phyloP scores from a whole-genome alignment of 208 protist species.

The Leishmania amazonensis region DNA sequence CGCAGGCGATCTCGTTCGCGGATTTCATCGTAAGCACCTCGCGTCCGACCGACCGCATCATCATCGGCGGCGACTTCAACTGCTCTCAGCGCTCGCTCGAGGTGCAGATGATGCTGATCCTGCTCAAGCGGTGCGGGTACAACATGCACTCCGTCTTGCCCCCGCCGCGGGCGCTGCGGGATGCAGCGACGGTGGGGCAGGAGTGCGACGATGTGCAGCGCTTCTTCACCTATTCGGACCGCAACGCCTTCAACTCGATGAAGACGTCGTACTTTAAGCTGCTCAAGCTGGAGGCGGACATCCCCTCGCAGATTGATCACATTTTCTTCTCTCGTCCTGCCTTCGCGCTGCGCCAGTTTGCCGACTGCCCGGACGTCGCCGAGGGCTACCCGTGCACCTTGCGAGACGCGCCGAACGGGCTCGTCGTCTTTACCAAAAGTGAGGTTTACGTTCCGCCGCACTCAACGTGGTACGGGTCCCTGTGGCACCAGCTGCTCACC shows the following conservation, averaged over 20 bases:
- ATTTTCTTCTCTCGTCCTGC: slow-evolving; percentile 64
- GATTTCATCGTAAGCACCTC: slow-evolving; percentile 80
- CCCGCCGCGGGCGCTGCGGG: slow-evolving; percentile 26
- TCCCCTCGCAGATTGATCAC: slow-evolving; percentile 87
- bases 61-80: slow-evolving; percentile 91
- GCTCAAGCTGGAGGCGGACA: slow-evolving; percentile 69
- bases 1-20: slow-evolving; percentile 77
- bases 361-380: slow-evolving; percentile 73
- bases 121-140: slow-evolving; percentile 76
- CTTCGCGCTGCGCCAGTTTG: slow-evolving; percentile 60
- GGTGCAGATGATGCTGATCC: slow-evolving; percentile 75
- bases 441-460: slow-evolving; percentile 43
- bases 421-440: slow-evolving; percentile 78
- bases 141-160: slow-evolving; percentile 70
- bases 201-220: slow-evolving; percentile 24
- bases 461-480: slow-evolving; percentile 13
- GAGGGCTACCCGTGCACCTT: slow-evolving; percentile 41
- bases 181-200: slow-evolving; percentile 18
- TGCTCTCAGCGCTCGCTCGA: slow-evolving; percentile 78
- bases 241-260: slow-evolving; percentile 79
- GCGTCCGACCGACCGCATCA: slow-evolving; percentile 62
- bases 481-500: slow-evolving; percentile 30
- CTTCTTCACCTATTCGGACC: slow-evolving; percentile 74
- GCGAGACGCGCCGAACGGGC: slow-evolving; percentile 43
- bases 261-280: slow-evolving; percentile 82